Evolutionary conservation across 805 yeast genomes (phyloP), one percentile per base, ranked within the genome.

Genomic region (Jamesozyma gamospora): DNA sequence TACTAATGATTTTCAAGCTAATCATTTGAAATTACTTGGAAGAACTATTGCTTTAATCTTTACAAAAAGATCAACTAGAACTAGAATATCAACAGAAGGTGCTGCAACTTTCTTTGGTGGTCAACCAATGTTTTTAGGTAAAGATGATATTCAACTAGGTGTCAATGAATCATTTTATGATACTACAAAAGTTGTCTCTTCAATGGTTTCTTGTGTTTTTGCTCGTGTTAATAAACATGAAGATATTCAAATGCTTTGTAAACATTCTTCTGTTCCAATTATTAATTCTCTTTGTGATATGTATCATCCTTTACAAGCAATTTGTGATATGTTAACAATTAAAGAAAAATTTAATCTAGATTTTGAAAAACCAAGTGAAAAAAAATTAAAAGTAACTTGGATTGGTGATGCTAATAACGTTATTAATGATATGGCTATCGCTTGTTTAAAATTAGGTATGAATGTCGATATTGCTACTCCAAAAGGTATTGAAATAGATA

Each of bases 401-500:
- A 77, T 92, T 15, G 98, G 98, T 43, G 98, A 90, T 60, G 80
- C 96, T 25, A 92, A 92, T 62, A 92, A 92, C 54, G 97, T 92
- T 26, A 80, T 92, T 44, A 90, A 92, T 60, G 98, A 92, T 65
- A 71, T 92, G 63, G 77, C 94, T 11, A 76, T 88, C 46, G 97
- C 96, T 8, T 75, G 92, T 19, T 71, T 86, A 48, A 86, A 80
- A 64, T 68, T 74, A 4, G 96, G 96, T 11, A 87, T 92, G 42
- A 74, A 78, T 42, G 49, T 48, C 18, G 13, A 45, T n/a, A 41
- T 43, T 25, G 43, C 49, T 11, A 50, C 50, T n/a, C 52, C 51
- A 42, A n/a, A 17, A 14, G 52, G 49, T n/a, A 50, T 50, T 28
- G 52, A 50, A 45, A 74, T 90, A 46, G 78, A 76, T 47, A 46